A percentile compares a stretch with the other conserved stretches of the same genome.
Evolutionary conservation across 176 grass and related monocot species (phyloP).

Genomic region (Oryza brachyantha): DNA sequence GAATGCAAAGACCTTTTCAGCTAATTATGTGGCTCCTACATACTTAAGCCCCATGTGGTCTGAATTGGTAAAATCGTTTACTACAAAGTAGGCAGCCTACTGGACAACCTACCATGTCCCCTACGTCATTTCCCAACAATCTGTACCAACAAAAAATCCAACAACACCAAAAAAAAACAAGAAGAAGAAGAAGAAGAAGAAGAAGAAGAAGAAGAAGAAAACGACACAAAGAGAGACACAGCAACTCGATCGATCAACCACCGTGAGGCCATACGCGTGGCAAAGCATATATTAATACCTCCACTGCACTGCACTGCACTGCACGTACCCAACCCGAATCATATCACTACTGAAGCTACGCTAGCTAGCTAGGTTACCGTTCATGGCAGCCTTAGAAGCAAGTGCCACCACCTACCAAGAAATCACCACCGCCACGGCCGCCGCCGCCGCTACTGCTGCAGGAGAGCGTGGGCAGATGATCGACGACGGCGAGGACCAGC

Average conservation of each 20-base stretch:
- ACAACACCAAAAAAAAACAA: not conserved
- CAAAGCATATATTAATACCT: not conserved
- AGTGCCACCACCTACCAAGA: not conserved
- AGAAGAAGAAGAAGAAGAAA: too few relatives aligned
- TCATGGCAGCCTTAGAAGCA: constrained; percentile 16
- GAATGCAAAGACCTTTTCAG: too few relatives aligned
- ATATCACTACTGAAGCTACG: too few relatives aligned
- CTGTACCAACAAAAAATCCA: not conserved
- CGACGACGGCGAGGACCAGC: not conserved
- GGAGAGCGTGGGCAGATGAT: not conserved
- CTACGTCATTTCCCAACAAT: constrained; percentile 12
- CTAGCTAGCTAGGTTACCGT: too few relatives aligned
- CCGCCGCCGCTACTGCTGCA: too few relatives aligned
- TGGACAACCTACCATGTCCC: not conserved
- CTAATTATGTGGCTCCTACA: too few relatives aligned
- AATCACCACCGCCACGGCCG: not conserved
- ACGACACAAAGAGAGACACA: too few relatives aligned
- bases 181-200: too few relatives aligned
- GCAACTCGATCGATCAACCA: not conserved
- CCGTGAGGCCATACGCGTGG: not conserved
- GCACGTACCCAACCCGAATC: not conserved
- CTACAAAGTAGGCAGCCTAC: constrained; percentile 9
- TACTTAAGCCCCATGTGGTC: too few relatives aligned
- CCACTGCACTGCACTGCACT: not conserved
- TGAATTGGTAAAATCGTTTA: not conserved